phyloP scores from a whole-genome alignment of 306 rosid genomes.

The Prunus mongolica region DNA sequence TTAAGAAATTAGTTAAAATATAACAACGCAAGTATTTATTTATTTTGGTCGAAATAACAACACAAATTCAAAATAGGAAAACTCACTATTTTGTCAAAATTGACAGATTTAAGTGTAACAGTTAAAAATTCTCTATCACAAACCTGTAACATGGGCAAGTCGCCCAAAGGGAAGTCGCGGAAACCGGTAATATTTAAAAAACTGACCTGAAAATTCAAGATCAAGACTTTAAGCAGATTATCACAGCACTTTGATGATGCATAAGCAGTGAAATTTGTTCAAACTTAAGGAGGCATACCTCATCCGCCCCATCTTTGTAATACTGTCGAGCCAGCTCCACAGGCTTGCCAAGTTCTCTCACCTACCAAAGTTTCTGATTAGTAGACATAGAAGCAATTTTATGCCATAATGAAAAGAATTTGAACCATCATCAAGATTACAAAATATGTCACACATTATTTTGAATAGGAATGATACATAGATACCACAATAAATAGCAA shows the following conservation, averaged over 20 bases:
- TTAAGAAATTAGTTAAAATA: neutral
- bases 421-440: neutral
- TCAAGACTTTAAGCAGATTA: conserved; percentile 19
- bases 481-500: neutral
- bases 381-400: neutral
- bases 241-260: neutral
- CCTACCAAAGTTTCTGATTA: conserved; percentile 40
- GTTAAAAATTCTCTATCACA: conserved; percentile 11
- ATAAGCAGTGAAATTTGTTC: conserved; percentile 12
- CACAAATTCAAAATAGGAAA: neutral
- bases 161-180: conserved; percentile 96
- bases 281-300: conserved; percentile 49
- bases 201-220: conserved; percentile 61
- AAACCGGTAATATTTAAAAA: conserved; percentile 92
- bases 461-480: neutral
- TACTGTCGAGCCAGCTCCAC: conserved; percentile 95
- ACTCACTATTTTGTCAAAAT: neutral
- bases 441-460: neutral
- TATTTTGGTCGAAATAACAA: too few species aligned
- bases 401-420: conserved; percentile 1
- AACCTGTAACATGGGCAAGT: conserved; percentile 98
- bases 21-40: too few species aligned
- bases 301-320: conserved; percentile 93
- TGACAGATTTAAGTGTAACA: neutral
- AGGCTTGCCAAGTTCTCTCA: conserved; percentile 94